These are phyloP conservation scores for Colletotrichum melonis DNA, from an alignment of 2,329 filamentous ascomycete species.

Conservation along the genomic window DNA sequence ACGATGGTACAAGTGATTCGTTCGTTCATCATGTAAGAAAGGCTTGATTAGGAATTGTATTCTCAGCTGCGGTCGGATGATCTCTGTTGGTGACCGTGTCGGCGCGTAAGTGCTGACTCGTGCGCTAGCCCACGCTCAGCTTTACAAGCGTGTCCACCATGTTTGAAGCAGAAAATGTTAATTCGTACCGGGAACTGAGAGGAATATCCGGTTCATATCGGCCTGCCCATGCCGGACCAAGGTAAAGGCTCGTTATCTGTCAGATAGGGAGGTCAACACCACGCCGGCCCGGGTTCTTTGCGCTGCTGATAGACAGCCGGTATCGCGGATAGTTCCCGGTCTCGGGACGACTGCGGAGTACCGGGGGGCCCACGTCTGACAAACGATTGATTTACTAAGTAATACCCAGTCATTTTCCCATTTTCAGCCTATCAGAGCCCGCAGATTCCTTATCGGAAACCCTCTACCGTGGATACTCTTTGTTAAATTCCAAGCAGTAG, in stretches of 20 bases:
- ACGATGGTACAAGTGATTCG: too few species aligned
- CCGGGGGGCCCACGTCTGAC: not conserved
- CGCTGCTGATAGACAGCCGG: not conserved
- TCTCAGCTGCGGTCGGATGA: too few species aligned
- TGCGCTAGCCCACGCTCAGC: too few species aligned
- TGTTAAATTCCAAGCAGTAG: not conserved
- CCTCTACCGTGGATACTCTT: not conserved
- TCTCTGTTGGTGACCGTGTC: too few species aligned
- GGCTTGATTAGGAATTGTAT: too few species aligned
- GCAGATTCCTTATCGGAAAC: not conserved
- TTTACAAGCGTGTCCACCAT: not conserved
- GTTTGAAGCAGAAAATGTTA: not conserved
- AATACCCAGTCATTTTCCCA: not conserved
- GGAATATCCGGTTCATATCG: not conserved
- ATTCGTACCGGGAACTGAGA: not conserved
- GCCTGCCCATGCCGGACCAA: not conserved
- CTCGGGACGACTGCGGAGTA: constrained; percentile 2
- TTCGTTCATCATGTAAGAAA: too few species aligned
- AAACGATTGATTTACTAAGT: not conserved
- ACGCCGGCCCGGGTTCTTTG: not conserved
- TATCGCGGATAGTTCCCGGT: constrained; percentile 3
- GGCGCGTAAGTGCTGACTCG: too few species aligned
- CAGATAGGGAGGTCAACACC: not conserved
- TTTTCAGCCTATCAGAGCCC: not conserved
- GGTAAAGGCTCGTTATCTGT: not conserved